Evolutionary conservation across 208 protist genomes (phyloP).

Genomic region (Acanthamoeba sp.): DNA sequence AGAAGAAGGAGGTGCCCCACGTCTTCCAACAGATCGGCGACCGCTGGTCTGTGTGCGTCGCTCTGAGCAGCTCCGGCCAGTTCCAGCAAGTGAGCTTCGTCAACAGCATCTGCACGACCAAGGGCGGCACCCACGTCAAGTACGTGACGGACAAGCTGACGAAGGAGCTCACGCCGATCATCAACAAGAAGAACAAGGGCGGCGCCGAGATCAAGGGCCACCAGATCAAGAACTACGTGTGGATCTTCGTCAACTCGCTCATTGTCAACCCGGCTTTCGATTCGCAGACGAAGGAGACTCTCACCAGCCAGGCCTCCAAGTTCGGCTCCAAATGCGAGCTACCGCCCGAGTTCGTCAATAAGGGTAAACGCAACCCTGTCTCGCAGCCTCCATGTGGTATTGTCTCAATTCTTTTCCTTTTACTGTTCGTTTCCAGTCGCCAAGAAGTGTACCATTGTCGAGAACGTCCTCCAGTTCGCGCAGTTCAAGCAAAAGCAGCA

Average conservation of each 20-base stretch:
- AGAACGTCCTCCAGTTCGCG: conserved; percentile 96
- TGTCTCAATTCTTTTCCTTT: too few species aligned
- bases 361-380: conserved; percentile 75
- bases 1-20: conserved; percentile 58
- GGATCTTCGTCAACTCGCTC: conserved; percentile 99
- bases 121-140: conserved; percentile 99
- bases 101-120: conserved; percentile 99
- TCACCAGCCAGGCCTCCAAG: conserved; percentile 95
- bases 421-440: too few species aligned
- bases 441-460: conserved; percentile 90
- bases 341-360: conserved; percentile 96
- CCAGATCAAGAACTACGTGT: conserved; percentile 99
- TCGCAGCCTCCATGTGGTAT: background rate
- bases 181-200: conserved; percentile 97
- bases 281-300: conserved; percentile 99
- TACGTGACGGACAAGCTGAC: conserved; percentile 97
- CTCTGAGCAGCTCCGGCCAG: conserved; percentile 91
- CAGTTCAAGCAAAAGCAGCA: conserved; percentile 96
- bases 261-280: conserved; percentile 99
- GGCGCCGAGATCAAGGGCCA: conserved; percentile 90
- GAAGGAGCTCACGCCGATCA: conserved; percentile 85
- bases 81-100: conserved; percentile 99
- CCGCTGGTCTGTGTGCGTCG: conserved; percentile 98
- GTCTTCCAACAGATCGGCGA: conserved; percentile 91
- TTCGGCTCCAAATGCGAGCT: conserved; percentile 98